Evolutionary conservation across 2,329 filamentous ascomycete species (phyloP), one percentile per base, ranked within the genome.

Genomic region (Neopestalotiopsis sp.): DNA sequence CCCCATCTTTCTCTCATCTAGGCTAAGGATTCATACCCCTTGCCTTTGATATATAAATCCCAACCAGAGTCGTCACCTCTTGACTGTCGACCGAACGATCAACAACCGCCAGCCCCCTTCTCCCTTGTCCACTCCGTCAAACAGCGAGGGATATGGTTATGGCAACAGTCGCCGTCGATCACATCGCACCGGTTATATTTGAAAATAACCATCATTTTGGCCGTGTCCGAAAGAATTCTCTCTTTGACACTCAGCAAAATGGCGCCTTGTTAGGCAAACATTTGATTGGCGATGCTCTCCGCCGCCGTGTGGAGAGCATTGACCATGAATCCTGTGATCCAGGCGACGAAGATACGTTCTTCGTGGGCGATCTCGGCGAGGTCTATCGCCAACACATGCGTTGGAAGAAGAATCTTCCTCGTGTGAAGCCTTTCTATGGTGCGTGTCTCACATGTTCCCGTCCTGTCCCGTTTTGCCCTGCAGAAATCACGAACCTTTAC

Each of bases 341-440:
- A 65, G 96, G 96, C 74, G 96, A 97, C 69, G 96, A 99, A 84
- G 96, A 98, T 83, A 92, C 96, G 70, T 99, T 99, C 84, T 99
- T 97, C 83, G 95, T 99, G 76, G 95, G 94, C 77, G 96, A 99
- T 85, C 90, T 99, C 78, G 96, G 96, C 83, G 94, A 98, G 85
- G 93, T 99, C 80, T 99, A 99, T 84, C 94, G 96, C 83, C 96
- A 99, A 89, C 95, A 98, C 78, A 86, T 98, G 81, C 93, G 95
- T 83, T 99, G 96, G 96, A 98, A 98, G 90, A 89, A 91, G 86
- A 95, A 97, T 80, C 86, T 99, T 78, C 90, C 91, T 75, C 92
- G 95, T 75, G 93, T 99, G 81, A 96, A 95, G 84, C 96, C 96
- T 57, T 98, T 98, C 78, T 99, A 98, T 84, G 94, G 94, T 95